Conservation (phyloP, 2,329 filamentous ascomycete species). For the Colletotrichum acutatum region DNA sequence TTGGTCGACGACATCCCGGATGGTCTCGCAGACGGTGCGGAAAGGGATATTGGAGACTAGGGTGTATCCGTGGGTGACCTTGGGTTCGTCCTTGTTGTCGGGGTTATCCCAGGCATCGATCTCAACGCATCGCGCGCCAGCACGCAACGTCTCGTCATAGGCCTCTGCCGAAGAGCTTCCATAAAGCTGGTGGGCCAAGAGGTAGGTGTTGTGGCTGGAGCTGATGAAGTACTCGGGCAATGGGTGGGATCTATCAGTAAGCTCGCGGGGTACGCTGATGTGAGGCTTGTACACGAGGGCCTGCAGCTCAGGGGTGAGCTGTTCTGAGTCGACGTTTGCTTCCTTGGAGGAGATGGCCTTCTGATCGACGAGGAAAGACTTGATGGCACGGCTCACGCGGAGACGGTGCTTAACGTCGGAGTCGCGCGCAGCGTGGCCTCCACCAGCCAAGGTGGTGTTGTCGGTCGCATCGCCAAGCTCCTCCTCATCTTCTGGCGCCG, state of each 20-base stretch:
- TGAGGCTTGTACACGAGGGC: slow-evolving; percentile 67
- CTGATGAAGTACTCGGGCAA: slow-evolving; percentile 78
- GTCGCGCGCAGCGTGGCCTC: slow-evolving; percentile 64
- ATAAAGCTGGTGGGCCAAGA: slow-evolving; percentile 76
- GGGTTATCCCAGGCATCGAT: slow-evolving; percentile 79
- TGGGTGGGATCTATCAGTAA: slow-evolving; percentile 68
- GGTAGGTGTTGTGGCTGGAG: slow-evolving; percentile 79
- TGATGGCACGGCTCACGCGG: slow-evolving; percentile 68
- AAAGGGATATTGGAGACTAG: slow-evolving; percentile 74
- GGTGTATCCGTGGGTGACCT: slow-evolving; percentile 77
- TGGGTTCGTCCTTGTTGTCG: slow-evolving; percentile 70
- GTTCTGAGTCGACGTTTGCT: slow-evolving; percentile 52
- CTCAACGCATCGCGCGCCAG: slow-evolving; percentile 76
- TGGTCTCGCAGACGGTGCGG: slow-evolving; percentile 72
- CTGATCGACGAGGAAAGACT: slow-evolving; percentile 64
- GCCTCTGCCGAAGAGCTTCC: slow-evolving; percentile 71
- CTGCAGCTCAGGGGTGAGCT: slow-evolving; percentile 57
- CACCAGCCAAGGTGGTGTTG: slow-evolving; percentile 63
- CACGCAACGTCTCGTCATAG: slow-evolving; percentile 70
- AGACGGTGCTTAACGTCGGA: slow-evolving; percentile 64
- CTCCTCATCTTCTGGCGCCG: slow-evolving; percentile 52
- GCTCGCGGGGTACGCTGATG: slow-evolving; percentile 63
- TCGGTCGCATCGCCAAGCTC: slow-evolving; percentile 65
- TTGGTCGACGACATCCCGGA: slow-evolving; percentile 69
- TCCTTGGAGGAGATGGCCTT: slow-evolving; percentile 60